Conservation (phyloP, 2,329 filamentous ascomycete species). For the Periconia macrospinosa region DNA sequence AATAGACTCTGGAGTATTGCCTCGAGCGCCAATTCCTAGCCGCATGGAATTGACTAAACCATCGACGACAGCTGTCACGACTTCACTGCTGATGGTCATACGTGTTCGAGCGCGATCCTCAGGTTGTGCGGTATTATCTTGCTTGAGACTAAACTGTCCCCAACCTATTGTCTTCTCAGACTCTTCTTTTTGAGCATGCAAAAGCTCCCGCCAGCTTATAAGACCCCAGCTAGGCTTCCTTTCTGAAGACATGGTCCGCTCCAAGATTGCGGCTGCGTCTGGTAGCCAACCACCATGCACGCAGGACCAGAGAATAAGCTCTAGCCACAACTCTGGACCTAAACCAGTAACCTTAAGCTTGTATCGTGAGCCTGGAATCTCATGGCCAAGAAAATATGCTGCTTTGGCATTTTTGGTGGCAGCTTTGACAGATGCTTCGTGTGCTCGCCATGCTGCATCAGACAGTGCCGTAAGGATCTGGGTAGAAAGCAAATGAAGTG, state of each 20-base stretch:
- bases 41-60: slow-evolving; percentile 52
- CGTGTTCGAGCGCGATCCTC: slow-evolving; percentile 36
- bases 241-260: slow-evolving; percentile 24
- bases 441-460: slow-evolving; percentile 54
- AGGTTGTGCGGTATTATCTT: slow-evolving; percentile 16
- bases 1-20: slow-evolving; percentile 38
- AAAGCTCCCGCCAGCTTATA: slow-evolving; percentile 48
- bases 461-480: slow-evolving; percentile 53
- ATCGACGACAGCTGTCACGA: slow-evolving; percentile 59
- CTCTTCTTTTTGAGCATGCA: slow-evolving; percentile 33
- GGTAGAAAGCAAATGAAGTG: slow-evolving; percentile 51
- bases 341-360: slow-evolving; percentile 45
- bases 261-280: slow-evolving; percentile 47
- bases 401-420: slow-evolving; percentile 36
- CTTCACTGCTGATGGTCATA: slow-evolving; percentile 60
- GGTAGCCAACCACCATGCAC: slow-evolving; percentile 51
- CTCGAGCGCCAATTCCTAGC: slow-evolving; percentile 46
- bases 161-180: slow-evolving; percentile 17
- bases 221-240: slow-evolving; percentile 30
- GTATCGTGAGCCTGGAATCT: slow-evolving; percentile 49
- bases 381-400: slow-evolving; percentile 45
- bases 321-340: slow-evolving; percentile 53
- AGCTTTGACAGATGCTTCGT: slow-evolving; percentile 40
- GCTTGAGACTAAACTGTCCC: slow-evolving; percentile 25
- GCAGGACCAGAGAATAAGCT: slow-evolving; percentile 56